Base-by-base conservation (phyloP, 306 rosid species). In the Quercus gilva region DNA sequence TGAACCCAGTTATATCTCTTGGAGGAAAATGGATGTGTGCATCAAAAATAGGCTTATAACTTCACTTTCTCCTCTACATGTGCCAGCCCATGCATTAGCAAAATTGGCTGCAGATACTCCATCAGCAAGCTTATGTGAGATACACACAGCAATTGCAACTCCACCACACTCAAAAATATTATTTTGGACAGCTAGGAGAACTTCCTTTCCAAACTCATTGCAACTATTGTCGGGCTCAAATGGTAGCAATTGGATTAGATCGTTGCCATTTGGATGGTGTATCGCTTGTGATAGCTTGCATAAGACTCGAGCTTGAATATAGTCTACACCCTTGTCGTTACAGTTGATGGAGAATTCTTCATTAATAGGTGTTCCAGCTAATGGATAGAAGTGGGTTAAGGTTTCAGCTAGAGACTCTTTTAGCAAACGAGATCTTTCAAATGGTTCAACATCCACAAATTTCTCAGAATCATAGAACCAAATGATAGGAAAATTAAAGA, bases 91-190 rank as follows among this genome's bases (percentile, higher is more conserved):
- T 45, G 77, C 33, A 49, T 70, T 23, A 52, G 76, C 33, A 5
- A 81, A 74, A 0, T 76, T 58, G 5, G 31, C 49, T 0, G n/a
- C 3, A 0, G 80, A 51, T 31, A 67, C 17, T 0, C 68, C 84
- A 70, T 81, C 80, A 20, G 73, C 75, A 4, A 75, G 10, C 73
- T 11, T 79, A 75, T 83, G 86, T 14, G 78, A 76, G 49, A 79
- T 11, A 55, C 75, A 74, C 60, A 60, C 70, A 11, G 77, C 85
- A 17, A 84, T 12, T 25, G 17, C 87, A 0, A 79, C 4, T 5
- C 75, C 69, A 1, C 80, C 82, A 37, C 87, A 84, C 0, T 5
- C 56, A 52, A 84, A 77, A 14, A 77, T 64, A 26, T 25, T 77
- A 20, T 73, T 29, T 12, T 77, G 75, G 52, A 80, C 29, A 1